A percentile compares a stretch with the other conserved stretches of the same genome.
Evolutionary conservation across 306 rosid genomes (phyloP).

Genomic region (Vachellia collinsii): DNA sequence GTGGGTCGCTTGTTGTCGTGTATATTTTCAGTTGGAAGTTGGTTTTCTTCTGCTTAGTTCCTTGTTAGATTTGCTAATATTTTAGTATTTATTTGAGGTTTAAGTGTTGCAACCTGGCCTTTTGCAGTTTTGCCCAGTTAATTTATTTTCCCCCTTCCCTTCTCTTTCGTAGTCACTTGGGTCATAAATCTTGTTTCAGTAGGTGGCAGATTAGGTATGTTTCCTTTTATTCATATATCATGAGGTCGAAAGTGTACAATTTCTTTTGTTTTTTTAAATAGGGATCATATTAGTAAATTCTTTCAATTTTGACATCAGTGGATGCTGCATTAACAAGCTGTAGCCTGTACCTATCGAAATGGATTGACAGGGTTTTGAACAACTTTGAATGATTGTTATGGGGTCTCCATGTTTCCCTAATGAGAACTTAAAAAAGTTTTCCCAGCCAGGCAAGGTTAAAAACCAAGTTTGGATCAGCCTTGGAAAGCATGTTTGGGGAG

Average conservation of each 20-base stretch:
- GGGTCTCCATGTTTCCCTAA: background rate
- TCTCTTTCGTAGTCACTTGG: conserved; percentile 31
- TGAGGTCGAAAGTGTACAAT: conserved; percentile 41
- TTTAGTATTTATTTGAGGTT: conserved; percentile 34
- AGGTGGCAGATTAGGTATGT: conserved; percentile 38
- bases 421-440: background rate
- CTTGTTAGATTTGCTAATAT: conserved; percentile 43
- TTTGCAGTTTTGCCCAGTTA: conserved; percentile 57
- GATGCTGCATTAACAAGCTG: conserved; percentile 16
- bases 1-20: conserved; percentile 38
- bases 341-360: conserved; percentile 4
- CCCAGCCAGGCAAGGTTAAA: too few relatives aligned
- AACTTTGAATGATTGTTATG: background rate
- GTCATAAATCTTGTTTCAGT: conserved; percentile 29
- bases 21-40: conserved; percentile 46
- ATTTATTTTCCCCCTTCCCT: conserved; percentile 7
- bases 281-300: conserved; percentile 54
- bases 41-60: conserved; percentile 55
- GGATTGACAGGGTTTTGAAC: background rate
- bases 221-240: conserved; percentile 9
- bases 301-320: conserved; percentile 35
- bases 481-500: too few relatives aligned
- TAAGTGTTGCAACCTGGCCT: conserved; percentile 48
- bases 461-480: too few relatives aligned
- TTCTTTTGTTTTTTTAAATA: conserved; percentile 4